Percentiles rank a stretch among this genome's conserved stretches.
Conservation (phyloP, 225 moss, liverwort and hornwort species). For the Ulota crispa region DNA sequence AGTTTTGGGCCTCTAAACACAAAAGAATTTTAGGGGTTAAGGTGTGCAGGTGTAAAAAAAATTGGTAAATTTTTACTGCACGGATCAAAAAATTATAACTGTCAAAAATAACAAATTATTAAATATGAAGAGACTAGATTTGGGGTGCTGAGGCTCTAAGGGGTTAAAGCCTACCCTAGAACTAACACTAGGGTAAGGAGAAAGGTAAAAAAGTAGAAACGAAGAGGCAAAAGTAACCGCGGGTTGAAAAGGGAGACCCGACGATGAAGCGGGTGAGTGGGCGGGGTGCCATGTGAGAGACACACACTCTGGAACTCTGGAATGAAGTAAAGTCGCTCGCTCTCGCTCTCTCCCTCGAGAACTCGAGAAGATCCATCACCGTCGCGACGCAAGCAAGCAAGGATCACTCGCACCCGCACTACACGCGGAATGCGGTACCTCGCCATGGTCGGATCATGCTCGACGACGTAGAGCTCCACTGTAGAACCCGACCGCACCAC, state of each 20-base stretch:
- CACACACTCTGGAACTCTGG: slow-evolving; percentile 5
- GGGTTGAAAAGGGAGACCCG: slow-evolving; percentile 3
- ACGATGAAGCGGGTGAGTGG: slow-evolving; percentile 6
- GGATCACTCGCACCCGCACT: not conserved
- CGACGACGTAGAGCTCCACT: not conserved
- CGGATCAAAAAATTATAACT: too few species aligned
- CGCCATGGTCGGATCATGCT: not conserved
- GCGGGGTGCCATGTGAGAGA: slow-evolving; percentile 18
- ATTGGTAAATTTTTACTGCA: too few species aligned
- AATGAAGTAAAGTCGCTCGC: not conserved
- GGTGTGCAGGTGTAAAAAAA: too few species aligned
- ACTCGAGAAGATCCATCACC: slow-evolving; percentile 26
- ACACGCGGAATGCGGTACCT: slow-evolving; percentile 29
- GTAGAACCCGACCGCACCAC: not conserved
- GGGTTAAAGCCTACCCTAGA: too few species aligned
- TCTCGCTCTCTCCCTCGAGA: too few species aligned
- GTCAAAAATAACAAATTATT: too few species aligned
- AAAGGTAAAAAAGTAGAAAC: not conserved
- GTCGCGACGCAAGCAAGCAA: slow-evolving; percentile 10
- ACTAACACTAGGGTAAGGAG: not conserved
- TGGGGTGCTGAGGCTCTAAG: too few species aligned
- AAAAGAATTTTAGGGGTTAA: too few species aligned
- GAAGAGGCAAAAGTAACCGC: slow-evolving; percentile 3
- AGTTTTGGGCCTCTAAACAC: too few species aligned
- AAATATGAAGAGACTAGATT: too few species aligned